Conservation (phyloP, 805 yeast species). For the Candida easanensis region DNA sequence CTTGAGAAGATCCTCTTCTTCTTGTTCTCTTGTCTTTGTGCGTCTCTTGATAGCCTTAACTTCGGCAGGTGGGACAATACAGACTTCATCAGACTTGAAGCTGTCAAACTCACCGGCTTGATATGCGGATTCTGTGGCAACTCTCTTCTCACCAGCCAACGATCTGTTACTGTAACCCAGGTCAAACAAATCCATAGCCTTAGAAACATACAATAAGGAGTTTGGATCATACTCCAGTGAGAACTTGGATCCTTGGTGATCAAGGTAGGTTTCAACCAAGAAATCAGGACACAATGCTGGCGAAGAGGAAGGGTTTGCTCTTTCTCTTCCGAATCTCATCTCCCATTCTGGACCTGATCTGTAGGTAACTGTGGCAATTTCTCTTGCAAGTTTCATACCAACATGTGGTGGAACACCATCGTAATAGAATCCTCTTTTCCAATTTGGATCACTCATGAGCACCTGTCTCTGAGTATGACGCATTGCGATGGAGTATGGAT, state of each 20-base stretch:
- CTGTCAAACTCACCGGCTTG: constrained; percentile 24
- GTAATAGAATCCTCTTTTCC: constrained; percentile 90
- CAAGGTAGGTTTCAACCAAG: constrained; percentile 86
- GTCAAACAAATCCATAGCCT: constrained; percentile 94
- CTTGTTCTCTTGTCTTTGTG: constrained; percentile 50
- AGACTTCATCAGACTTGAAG: constrained; percentile 26
- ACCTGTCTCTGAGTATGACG: constrained; percentile 92
- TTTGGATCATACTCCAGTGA: constrained; percentile 89
- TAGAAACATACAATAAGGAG: constrained; percentile 80
- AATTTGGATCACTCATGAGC: constrained; percentile 89
- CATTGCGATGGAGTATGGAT: constrained; percentile 92
- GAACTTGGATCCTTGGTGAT: constrained; percentile 94
- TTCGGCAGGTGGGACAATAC: constrained; percentile 42
- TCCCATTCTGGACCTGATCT: constrained; percentile 98
- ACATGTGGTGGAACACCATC: constrained; percentile 82
- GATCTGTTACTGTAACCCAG: constrained; percentile 50
- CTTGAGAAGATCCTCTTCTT: constrained; percentile 54
- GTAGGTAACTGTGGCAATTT: constrained; percentile 91
- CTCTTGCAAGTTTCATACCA: constrained; percentile 93
- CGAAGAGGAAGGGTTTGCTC: constrained; percentile 72
- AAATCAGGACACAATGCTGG: constrained; percentile 95
- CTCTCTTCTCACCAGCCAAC: constrained; percentile 47
- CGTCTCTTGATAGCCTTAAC: constrained; percentile 54
- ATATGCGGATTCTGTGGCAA: constrained; percentile 27
- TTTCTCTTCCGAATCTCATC: constrained; percentile 80